A percentile compares a stretch with the other conserved stretches of the same genome.
phyloP scores from a whole-genome alignment of 164 flowering plant genomes.

The Amborella trichopoda region DNA sequence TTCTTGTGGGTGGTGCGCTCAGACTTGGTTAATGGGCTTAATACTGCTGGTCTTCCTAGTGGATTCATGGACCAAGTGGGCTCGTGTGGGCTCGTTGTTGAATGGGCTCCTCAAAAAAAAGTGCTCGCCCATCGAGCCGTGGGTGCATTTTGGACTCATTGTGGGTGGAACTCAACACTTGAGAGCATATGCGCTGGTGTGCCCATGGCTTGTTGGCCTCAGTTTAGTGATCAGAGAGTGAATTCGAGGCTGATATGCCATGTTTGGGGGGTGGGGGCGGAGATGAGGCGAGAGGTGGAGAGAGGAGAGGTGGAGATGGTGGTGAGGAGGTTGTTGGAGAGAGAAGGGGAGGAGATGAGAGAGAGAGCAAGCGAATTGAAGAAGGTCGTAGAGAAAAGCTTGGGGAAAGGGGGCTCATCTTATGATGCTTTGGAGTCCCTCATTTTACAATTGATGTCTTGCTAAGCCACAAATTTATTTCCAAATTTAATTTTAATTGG shows the following conservation, averaged over 20 bases:
- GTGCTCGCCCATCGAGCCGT: slow-evolving; percentile 23
- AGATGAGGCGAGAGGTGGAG: slow-evolving; percentile 7
- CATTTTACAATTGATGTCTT: neutral
- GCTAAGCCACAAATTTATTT: too few relatives aligned
- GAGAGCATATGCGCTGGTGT: slow-evolving; percentile 22
- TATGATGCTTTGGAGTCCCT: neutral
- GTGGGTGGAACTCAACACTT: slow-evolving; percentile 26
- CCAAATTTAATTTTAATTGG: too few relatives aligned
- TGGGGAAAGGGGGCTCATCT: slow-evolving; percentile 7
- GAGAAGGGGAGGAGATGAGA: slow-evolving; percentile 19
- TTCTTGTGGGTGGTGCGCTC: slow-evolving; percentile 51
- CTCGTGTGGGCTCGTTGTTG: slow-evolving; percentile 17
- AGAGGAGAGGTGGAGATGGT: slow-evolving; percentile 14
- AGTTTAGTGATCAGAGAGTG: slow-evolving; percentile 14
- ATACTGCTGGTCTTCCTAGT: slow-evolving; percentile 9
- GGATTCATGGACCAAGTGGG: slow-evolving; percentile 14
- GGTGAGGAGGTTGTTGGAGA: slow-evolving; percentile 12
- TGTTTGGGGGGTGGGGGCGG: slow-evolving; percentile 18
- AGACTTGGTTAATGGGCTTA: slow-evolving; percentile 12
- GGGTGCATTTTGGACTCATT: slow-evolving; percentile 22
- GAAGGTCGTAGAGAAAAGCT: slow-evolving; percentile 1
- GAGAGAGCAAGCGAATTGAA: slow-evolving; percentile 7
- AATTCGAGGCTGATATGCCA: slow-evolving; percentile 17
- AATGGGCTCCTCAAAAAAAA: slow-evolving; percentile 25
- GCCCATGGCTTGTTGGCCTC: slow-evolving; percentile 21